phyloP scores from a whole-genome alignment of 176 grass and related monocot genomes.

The Pontederia crassipes region DNA sequence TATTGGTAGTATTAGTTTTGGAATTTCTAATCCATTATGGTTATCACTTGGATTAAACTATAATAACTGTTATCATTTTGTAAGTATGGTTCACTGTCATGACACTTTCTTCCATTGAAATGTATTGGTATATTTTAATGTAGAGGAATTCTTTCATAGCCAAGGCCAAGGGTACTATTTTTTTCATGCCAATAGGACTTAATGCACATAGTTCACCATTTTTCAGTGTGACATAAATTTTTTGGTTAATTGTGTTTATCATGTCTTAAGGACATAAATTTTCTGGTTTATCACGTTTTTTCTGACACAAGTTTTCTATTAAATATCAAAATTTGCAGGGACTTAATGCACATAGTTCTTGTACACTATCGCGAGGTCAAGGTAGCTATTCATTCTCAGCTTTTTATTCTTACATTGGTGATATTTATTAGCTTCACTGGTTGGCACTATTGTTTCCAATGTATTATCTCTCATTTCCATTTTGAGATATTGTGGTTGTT shows the following conservation, averaged over 20 bases:
- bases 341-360: slow-evolving; percentile 92
- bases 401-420: not conserved
- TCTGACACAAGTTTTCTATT: not conserved
- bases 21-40: not conserved
- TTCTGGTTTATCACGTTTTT: slow-evolving; percentile 23
- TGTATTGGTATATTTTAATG: too few species aligned
- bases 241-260: not conserved
- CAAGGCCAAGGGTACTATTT: too few species aligned
- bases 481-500: too few species aligned
- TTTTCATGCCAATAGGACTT: too few species aligned
- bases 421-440: not conserved
- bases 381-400: slow-evolving; percentile 37
- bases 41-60: not conserved
- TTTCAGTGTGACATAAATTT: too few species aligned
- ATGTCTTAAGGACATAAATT: not conserved
- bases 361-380: slow-evolving; percentile 98
- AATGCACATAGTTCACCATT: too few species aligned
- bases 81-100: too few species aligned
- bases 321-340: slow-evolving; percentile 32
- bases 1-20: not conserved
- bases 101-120: too few species aligned
- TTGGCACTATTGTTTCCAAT: too few species aligned
- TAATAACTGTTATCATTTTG: not conserved
- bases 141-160: too few species aligned
- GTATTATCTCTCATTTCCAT: too few species aligned